Evolutionary conservation across 345 rosid species (phyloP), one percentile per base, ranked within the genome.

Genomic region (Triadica sebifera): DNA sequence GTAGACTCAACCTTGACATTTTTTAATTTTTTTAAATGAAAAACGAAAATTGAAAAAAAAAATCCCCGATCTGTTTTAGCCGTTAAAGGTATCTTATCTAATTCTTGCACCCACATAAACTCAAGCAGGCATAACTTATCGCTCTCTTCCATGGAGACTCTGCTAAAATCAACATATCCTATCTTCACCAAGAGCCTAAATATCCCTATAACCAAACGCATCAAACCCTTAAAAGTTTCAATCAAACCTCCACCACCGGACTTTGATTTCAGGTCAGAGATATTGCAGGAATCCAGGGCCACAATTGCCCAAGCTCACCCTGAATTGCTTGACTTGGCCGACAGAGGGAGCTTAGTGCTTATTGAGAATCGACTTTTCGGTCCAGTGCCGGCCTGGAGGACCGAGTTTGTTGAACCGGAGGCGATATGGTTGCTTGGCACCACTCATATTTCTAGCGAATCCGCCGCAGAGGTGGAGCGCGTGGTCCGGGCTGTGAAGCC

Each of bases 341-440:
- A 86, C 19, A 76, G 72, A 4, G 93, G 93, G 16, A 83, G 80
- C 17, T 72, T 93, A 41, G 79, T 95, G 25, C 73, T 93, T 46
- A 78, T 89, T 38, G 82, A 88, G 84, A 92, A 88, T 86, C 73
- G 69, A 57, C 84, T 79, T 75, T 91, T 86, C 64, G 93, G 92
- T 19, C 97, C 98, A 1, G 86, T 86, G 20, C 98, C 92, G 12
- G 63, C 88, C 46, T 93, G 99, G 97, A 89, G 96, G 81, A 76
- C 86, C 4, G 89, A 84, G 69, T 90, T 89, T 62, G 87, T 89
- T 7, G 98, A 93, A 75, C 97, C 94, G 19, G 91, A 91, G 37
- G 72, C 85, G 16, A 90, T 95, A 65, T 90, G 97, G 99, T 78
- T 93, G 67, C 57, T 93, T 29, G 97, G 97, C 58, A 89, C 98